phyloP scores from a whole-genome alignment of 2,329 filamentous ascomycete genomes.

The Leptosphaerulina australis region DNA sequence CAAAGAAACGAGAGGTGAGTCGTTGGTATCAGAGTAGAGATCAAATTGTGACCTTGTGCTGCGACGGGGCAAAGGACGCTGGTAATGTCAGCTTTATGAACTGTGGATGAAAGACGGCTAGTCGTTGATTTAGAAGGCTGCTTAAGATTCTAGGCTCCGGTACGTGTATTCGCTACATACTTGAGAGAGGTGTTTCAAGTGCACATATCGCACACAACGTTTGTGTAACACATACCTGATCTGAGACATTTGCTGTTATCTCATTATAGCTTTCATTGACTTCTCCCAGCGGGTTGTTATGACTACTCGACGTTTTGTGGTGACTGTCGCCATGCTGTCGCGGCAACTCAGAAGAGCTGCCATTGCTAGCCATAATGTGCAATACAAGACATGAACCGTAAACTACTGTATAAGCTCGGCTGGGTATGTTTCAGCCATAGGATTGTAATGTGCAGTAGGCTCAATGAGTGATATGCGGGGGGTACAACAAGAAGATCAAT shows the following conservation, averaged over 20 bases:
- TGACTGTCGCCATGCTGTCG: neutral
- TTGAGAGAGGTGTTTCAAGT: neutral
- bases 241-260: constrained; percentile 15
- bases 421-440: neutral
- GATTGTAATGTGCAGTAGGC: neutral
- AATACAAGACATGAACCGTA: neutral
- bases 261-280: constrained; percentile 11
- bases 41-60: constrained; percentile 5
- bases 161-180: neutral
- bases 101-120: neutral
- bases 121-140: neutral
- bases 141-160: neutral
- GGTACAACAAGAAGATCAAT: neutral
- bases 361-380: neutral
- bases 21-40: neutral
- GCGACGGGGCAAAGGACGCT: constrained; percentile 14
- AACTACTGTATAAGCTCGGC: neutral
- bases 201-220: neutral
- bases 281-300: constrained; percentile 10
- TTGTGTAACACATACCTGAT: constrained; percentile 13
- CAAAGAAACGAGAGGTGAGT: neutral
- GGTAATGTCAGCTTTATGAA: constrained; percentile 6
- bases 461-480: neutral
- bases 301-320: constrained; percentile 7
- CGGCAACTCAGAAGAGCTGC: neutral